Conservation (phyloP, 2,329 filamentous ascomycete species). For the Fusarium zealandicum region DNA sequence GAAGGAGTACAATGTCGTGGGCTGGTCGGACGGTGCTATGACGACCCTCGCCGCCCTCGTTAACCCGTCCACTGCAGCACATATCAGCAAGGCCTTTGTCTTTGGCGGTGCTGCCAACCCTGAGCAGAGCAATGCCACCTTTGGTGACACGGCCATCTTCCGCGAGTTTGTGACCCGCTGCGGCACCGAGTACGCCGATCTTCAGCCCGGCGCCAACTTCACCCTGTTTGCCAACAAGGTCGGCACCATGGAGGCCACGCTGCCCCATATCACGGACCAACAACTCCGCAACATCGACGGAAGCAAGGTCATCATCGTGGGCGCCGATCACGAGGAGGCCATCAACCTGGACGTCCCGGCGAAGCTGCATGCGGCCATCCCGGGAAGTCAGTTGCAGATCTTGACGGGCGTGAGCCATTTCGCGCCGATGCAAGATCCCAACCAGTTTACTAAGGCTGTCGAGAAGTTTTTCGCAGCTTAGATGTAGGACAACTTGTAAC, state of each 20-base stretch:
- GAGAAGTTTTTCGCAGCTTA: too few species aligned
- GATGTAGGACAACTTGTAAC: too few species aligned
- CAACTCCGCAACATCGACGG: slow-evolving; percentile 43
- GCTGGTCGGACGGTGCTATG: slow-evolving; percentile 53
- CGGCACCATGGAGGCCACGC: slow-evolving; percentile 46
- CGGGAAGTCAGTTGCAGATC: slow-evolving; percentile 47
- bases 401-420: slow-evolving; percentile 52
- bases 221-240: slow-evolving; percentile 48
- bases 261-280: slow-evolving; percentile 44
- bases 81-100: slow-evolving; percentile 51
- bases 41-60: slow-evolving; percentile 49
- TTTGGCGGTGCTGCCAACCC: slow-evolving; percentile 47
- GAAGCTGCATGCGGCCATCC: slow-evolving; percentile 47
- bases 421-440: slow-evolving; percentile 51
- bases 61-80: slow-evolving; percentile 40
- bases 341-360: slow-evolving; percentile 48
- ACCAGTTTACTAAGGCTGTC: slow-evolving; percentile 45
- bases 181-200: slow-evolving; percentile 44
- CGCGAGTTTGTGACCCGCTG: slow-evolving; percentile 47
- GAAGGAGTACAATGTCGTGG: slow-evolving; percentile 45
- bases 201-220: slow-evolving; percentile 49
- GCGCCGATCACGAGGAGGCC: slow-evolving; percentile 48
- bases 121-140: slow-evolving; percentile 48
- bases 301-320: slow-evolving; percentile 42
- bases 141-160: slow-evolving; percentile 44